Evolutionary conservation across 1,139 yeast genomes (phyloP).

Genomic region (Nakaseomyces glabratus): DNA sequence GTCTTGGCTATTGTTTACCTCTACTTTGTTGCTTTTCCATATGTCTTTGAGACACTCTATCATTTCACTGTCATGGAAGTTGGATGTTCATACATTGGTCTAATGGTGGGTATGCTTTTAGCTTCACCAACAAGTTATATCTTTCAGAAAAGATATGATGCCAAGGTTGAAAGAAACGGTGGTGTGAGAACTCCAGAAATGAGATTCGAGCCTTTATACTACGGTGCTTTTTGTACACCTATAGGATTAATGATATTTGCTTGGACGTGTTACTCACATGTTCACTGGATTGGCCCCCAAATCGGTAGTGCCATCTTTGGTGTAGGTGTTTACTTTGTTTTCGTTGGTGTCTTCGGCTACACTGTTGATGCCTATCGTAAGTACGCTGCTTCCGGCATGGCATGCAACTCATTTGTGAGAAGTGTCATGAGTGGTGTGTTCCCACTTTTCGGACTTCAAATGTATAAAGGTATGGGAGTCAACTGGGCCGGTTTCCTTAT

Average conservation of each 20-base stretch:
- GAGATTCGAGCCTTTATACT: slow-evolving; percentile 47
- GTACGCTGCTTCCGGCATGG: slow-evolving; percentile 72
- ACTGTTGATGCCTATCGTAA: slow-evolving; percentile 53
- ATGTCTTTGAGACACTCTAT: slow-evolving; percentile 42
- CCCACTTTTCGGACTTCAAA: slow-evolving; percentile 59
- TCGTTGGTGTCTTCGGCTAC: slow-evolving; percentile 50
- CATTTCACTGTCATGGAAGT: slow-evolving; percentile 41
- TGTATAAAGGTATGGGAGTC: slow-evolving; percentile 47
- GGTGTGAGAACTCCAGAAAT: slow-evolving; percentile 49
- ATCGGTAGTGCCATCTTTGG: slow-evolving; percentile 57
- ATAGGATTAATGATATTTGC: slow-evolving; percentile 67
- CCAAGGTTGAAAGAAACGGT: slow-evolving; percentile 28
- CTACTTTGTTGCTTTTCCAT: slow-evolving; percentile 57
- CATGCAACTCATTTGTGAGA: slow-evolving; percentile 66
- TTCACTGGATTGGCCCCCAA: slow-evolving; percentile 71
- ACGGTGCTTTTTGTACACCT: slow-evolving; percentile 42
- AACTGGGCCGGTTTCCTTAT: slow-evolving; percentile 55
- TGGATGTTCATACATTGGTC: slow-evolving; percentile 48
- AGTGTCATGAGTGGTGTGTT: slow-evolving; percentile 65
- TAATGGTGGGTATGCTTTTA: slow-evolving; percentile 41
- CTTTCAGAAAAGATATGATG: slow-evolving; percentile 32
- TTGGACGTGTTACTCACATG: slow-evolving; percentile 52
- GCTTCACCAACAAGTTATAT: slow-evolving; percentile 31
- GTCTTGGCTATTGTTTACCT: slow-evolving; percentile 51
- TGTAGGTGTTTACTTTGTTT: slow-evolving; percentile 46